These are phyloP conservation scores for Alternaria burnsii DNA, from an alignment of 2,329 filamentous ascomycete genomes.

Conservation along the genomic window DNA sequence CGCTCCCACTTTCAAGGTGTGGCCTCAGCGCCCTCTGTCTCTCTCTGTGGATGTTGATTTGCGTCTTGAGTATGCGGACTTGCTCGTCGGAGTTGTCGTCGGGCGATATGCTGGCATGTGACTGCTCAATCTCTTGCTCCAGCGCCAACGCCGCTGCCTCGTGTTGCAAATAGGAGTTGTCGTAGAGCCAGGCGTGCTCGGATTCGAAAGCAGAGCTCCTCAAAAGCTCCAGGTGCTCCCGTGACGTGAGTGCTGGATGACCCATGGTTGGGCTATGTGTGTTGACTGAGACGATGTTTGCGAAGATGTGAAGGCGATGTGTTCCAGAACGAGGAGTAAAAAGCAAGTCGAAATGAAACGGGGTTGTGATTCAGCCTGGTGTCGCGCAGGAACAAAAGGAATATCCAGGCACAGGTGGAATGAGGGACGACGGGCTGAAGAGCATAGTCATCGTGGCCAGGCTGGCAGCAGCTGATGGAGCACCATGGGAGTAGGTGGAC, in stretches of 20 bases:
- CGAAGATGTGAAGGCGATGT: not conserved
- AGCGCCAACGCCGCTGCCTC: constrained; percentile 46
- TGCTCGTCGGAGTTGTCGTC: constrained; percentile 50
- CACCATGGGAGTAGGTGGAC: constrained; percentile 20
- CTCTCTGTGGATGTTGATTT: constrained; percentile 49
- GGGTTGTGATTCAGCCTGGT: constrained; percentile 9
- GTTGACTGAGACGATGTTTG: not conserved
- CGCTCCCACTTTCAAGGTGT: constrained; percentile 49
- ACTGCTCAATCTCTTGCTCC: constrained; percentile 45
- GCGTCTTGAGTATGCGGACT: constrained; percentile 44
- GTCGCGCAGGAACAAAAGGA: constrained; percentile 12
- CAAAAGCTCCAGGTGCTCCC: constrained; percentile 45
- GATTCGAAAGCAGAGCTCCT: constrained; percentile 50
- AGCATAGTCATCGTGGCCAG: constrained; percentile 15
- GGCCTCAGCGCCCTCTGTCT: constrained; percentile 45
- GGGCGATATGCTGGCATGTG: constrained; percentile 45
- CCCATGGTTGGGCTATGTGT: constrained; percentile 34
- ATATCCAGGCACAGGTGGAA: constrained; percentile 16
- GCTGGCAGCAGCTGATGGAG: constrained; percentile 30
- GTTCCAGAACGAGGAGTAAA: constrained; percentile 4
- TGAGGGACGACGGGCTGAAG: constrained; percentile 20
- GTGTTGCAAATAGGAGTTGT: constrained; percentile 48
- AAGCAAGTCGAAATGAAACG: constrained; percentile 3
- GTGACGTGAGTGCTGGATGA: constrained; percentile 34
- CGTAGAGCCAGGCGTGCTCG: constrained; percentile 51